Evolutionary conservation across 805 yeast genomes (phyloP).

Genomic region (Wickerhamiella azyma): DNA sequence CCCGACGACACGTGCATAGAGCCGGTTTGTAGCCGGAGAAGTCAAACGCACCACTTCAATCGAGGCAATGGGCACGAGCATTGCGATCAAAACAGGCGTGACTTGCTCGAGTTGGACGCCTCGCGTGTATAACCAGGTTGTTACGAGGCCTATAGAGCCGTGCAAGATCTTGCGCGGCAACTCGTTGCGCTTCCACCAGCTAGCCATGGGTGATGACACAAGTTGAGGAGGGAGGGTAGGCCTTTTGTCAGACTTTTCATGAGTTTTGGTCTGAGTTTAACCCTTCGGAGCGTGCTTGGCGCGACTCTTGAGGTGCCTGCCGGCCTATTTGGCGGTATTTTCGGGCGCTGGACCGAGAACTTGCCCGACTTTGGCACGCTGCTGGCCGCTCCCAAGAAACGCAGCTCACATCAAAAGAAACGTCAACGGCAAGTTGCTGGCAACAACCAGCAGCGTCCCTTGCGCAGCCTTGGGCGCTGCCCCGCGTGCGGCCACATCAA

Average conservation of each 20-base stretch:
- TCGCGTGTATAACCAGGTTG: slow-evolving; percentile 55
- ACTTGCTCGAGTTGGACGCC: slow-evolving; percentile 46
- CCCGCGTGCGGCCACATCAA: slow-evolving; percentile 92
- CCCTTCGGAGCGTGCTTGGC: background rate
- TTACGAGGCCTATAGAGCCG: slow-evolving; percentile 73
- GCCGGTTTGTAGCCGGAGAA: slow-evolving; percentile 45
- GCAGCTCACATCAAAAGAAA: slow-evolving; percentile 72
- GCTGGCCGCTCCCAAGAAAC: slow-evolving; percentile 86
- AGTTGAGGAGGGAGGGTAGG: background rate
- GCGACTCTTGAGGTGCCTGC: background rate
- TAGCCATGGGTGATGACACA: slow-evolving; percentile 7
- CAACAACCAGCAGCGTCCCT: slow-evolving; percentile 61
- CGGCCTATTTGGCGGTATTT: background rate
- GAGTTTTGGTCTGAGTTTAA: background rate
- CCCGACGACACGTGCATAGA: slow-evolving; percentile 58
- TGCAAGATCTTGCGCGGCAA: slow-evolving; percentile 80
- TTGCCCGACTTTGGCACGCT: slow-evolving; percentile 1
- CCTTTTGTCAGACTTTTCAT: background rate
- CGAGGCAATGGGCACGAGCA: slow-evolving; percentile 42
- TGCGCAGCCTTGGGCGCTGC: slow-evolving; percentile 71
- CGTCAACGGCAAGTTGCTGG: slow-evolving; percentile 75
- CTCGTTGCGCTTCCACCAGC: slow-evolving; percentile 63
- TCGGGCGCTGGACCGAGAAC: background rate
- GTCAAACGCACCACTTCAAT: slow-evolving; percentile 59
- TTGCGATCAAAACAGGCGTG: slow-evolving; percentile 42